These are phyloP conservation scores for Metschnikowia reukaufii DNA, from an alignment of 805 yeast species.

Conservation along the genomic window DNA sequence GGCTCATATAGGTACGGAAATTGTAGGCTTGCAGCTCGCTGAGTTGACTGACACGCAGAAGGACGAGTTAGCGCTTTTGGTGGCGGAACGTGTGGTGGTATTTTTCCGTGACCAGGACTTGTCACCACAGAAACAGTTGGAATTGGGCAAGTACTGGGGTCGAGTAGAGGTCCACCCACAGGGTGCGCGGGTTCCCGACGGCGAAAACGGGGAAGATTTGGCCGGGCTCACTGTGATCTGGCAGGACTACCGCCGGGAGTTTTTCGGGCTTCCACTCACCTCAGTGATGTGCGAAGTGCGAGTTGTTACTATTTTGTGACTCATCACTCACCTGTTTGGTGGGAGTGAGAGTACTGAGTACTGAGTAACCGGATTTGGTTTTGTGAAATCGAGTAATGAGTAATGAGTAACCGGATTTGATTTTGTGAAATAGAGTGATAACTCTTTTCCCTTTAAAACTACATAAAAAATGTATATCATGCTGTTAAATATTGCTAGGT, in stretches of 20 bases:
- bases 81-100: slow-evolving; percentile 30
- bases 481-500: too few relatives aligned
- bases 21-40: slow-evolving; percentile 26
- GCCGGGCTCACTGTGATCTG: slow-evolving; percentile 33
- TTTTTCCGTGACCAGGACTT: slow-evolving; percentile 29
- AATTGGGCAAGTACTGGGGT: slow-evolving; percentile 31
- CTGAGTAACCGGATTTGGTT: too few relatives aligned
- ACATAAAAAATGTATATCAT: too few relatives aligned
- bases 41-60: slow-evolving; percentile 26
- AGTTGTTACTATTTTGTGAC: too few relatives aligned
- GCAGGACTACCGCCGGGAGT: slow-evolving; percentile 28
- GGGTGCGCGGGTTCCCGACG: slow-evolving; percentile 20
- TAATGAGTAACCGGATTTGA: too few relatives aligned
- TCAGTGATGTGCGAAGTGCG: too few relatives aligned
- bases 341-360: too few relatives aligned
- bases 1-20: slow-evolving; percentile 29
- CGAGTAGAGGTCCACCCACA: slow-evolving; percentile 28
- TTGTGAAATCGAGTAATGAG: too few relatives aligned
- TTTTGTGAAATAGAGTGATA: too few relatives aligned
- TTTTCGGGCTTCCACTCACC: slow-evolving; percentile 24
- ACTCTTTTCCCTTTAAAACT: too few relatives aligned
- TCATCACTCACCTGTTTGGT: too few relatives aligned
- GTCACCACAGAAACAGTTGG: slow-evolving; percentile 23
- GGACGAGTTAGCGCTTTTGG: slow-evolving; percentile 28
- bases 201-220: slow-evolving; percentile 14